These are phyloP conservation scores for Periconia sp. DNA, from an alignment of 2,329 filamentous ascomycete genomes.

Conservation along the genomic window DNA sequence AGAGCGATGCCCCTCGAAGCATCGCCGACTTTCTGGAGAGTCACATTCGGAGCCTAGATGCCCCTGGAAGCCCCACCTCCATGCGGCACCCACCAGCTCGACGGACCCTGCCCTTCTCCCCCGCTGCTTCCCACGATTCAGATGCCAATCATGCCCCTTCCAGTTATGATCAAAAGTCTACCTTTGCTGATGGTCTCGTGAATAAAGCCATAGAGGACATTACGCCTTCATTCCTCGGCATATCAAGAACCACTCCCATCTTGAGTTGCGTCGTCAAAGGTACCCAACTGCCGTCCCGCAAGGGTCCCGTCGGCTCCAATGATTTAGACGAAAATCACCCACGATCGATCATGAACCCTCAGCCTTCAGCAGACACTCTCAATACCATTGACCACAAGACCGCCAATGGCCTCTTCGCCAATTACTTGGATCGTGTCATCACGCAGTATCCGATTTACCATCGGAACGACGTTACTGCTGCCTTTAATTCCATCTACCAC, in stretches of 20 bases:
- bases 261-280: slow-evolving; percentile 39
- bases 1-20: slow-evolving; percentile 34
- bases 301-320: slow-evolving; percentile 35
- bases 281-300: slow-evolving; percentile 37
- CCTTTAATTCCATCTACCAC: slow-evolving; percentile 37
- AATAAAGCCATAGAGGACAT: slow-evolving; percentile 39
- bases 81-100: slow-evolving; percentile 15
- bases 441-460: slow-evolving; percentile 43
- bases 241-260: slow-evolving; percentile 34
- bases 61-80: slow-evolving; percentile 16
- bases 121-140: slow-evolving; percentile 25
- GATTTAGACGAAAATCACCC: slow-evolving; percentile 41
- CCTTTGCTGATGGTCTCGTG: slow-evolving; percentile 34
- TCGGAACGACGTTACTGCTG: slow-evolving; percentile 32
- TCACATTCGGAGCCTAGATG: slow-evolving; percentile 32
- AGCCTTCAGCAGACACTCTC: slow-evolving; percentile 27
- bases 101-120: slow-evolving; percentile 23
- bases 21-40: slow-evolving; percentile 38
- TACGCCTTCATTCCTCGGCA: slow-evolving; percentile 38
- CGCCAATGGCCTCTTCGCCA: slow-evolving; percentile 34
- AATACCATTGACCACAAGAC: slow-evolving; percentile 33
- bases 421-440: slow-evolving; percentile 37
- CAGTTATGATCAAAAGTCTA: slow-evolving; percentile 25
- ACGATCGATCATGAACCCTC: slow-evolving; percentile 40
- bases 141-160: slow-evolving; percentile 16